phyloP scores from a whole-genome alignment of 73 alveolate species.

The Uronychia binucleata region DNA sequence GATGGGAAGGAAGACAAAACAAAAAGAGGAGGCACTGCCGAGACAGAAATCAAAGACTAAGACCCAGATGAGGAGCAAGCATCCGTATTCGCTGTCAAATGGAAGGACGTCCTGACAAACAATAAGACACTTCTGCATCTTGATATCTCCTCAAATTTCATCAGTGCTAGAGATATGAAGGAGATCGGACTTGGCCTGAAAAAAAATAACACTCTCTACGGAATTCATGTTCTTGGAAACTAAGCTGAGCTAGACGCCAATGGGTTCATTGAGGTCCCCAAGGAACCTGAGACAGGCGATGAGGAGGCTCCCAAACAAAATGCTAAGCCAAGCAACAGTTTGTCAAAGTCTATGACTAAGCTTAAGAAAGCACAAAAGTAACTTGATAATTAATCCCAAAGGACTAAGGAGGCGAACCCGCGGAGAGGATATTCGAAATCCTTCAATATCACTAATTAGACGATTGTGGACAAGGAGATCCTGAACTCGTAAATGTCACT shows the following conservation, averaged over 20 bases:
- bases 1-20: no score
- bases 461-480: background rate
- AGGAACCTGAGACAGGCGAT: background rate
- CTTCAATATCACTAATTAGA: background rate
- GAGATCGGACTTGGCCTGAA: slow-evolving; percentile 57
- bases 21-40: no score
- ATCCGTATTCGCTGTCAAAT: background rate
- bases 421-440: background rate
- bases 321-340: background rate
- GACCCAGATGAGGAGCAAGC: background rate
- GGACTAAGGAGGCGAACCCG: background rate
- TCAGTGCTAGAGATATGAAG: slow-evolving; percentile 29
- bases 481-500: background rate
- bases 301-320: background rate
- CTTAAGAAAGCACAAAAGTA: background rate
- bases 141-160: slow-evolving; percentile 44
- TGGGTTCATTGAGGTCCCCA: slow-evolving; percentile 12
- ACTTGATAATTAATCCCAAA: background rate
- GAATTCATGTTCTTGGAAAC: slow-evolving; percentile 32
- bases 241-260: slow-evolving; percentile 6
- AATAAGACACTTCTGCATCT: slow-evolving; percentile 48
- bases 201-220: slow-evolving; percentile 60
- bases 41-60: no score
- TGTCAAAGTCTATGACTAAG: background rate
- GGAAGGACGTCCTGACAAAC: slow-evolving; percentile 1